Evolutionary conservation across 371 early-diverging fungal genomes (phyloP).

Genomic region (Mycotypha africana): DNA sequence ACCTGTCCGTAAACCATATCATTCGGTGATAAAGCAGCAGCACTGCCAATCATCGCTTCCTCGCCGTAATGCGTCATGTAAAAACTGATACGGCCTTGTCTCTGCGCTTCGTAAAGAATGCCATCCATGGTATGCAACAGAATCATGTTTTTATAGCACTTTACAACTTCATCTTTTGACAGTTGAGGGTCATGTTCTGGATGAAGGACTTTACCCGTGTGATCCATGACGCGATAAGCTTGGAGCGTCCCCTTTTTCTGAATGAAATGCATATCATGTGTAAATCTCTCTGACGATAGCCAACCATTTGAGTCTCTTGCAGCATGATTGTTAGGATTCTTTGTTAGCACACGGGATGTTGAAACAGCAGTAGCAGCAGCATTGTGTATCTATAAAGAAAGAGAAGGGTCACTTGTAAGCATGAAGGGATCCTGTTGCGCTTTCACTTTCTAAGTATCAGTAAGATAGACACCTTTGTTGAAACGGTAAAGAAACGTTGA

Average conservation of each 20-base stretch:
- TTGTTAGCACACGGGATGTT: too few relatives aligned
- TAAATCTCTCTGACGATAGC: not conserved
- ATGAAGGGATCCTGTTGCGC: too few relatives aligned
- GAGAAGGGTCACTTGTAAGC: too few relatives aligned
- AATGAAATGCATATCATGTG: not conserved
- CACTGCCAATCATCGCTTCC: constrained; percentile 91
- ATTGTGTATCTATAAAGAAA: too few relatives aligned
- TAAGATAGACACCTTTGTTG: too few relatives aligned
- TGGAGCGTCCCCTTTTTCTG: constrained; percentile 56
- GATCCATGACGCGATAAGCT: constrained; percentile 93
- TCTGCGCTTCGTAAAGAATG: constrained; percentile 95
- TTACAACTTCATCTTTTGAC: constrained; percentile 62
- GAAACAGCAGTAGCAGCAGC: too few relatives aligned
- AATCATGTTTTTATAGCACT: constrained; percentile 90
- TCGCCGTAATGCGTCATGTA: constrained; percentile 99
- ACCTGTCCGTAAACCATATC: constrained; percentile 93
- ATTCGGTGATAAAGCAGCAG: constrained; percentile 78
- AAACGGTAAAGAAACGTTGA: too few relatives aligned
- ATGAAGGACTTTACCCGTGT: constrained; percentile 73
- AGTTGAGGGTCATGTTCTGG: constrained; percentile 74
- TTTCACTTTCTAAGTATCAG: too few relatives aligned
- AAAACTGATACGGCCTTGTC: constrained; percentile 96
- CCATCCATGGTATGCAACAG: constrained; percentile 87
- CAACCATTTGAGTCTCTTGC: too few relatives aligned
- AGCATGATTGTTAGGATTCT: too few relatives aligned